Evolutionary conservation across 169 alveolate species (phyloP).

Genomic region (Plasmodium sp.): DNA sequence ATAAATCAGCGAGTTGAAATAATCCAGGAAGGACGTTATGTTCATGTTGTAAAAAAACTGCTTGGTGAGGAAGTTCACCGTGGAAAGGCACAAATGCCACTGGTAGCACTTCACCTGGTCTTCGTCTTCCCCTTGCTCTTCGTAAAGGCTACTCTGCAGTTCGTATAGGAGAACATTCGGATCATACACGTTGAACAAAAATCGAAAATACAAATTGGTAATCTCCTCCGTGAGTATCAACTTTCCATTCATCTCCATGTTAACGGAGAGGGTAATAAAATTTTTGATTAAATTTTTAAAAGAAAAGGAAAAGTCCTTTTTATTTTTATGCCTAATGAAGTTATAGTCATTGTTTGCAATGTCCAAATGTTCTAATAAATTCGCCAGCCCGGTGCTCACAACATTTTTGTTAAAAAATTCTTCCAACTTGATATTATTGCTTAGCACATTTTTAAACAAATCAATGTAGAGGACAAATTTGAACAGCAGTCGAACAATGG

Average conservation of each 20-base stretch:
- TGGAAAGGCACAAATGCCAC: not conserved
- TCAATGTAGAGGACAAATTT: slow-evolving; percentile 37
- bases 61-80: slow-evolving; percentile 36
- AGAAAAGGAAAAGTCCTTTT: not conserved
- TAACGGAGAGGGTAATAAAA: slow-evolving; percentile 2
- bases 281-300: slow-evolving; percentile 35
- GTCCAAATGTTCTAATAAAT: slow-evolving; percentile 1
- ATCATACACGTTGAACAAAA: slow-evolving; percentile 3
- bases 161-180: not conserved
- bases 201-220: slow-evolving; percentile 1
- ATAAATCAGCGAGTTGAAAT: slow-evolving; percentile 37
- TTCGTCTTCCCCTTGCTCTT: not conserved
- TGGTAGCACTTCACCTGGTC: not conserved
- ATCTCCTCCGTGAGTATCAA: not conserved
- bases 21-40: slow-evolving; percentile 34
- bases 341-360: slow-evolving; percentile 1
- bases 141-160: not conserved
- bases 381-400: not conserved
- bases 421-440: slow-evolving; percentile 19
- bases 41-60: slow-evolving; percentile 59
- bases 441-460: slow-evolving; percentile 23
- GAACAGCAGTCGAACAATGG: slow-evolving; percentile 18
- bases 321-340: not conserved
- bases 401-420: not conserved
- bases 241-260: slow-evolving; percentile 29